Percentiles rank a stretch among this genome's conserved stretches.
These are phyloP conservation scores for Claviceps africana DNA, from an alignment of 2,329 filamentous ascomycete genomes.

Conservation along the genomic window DNA sequence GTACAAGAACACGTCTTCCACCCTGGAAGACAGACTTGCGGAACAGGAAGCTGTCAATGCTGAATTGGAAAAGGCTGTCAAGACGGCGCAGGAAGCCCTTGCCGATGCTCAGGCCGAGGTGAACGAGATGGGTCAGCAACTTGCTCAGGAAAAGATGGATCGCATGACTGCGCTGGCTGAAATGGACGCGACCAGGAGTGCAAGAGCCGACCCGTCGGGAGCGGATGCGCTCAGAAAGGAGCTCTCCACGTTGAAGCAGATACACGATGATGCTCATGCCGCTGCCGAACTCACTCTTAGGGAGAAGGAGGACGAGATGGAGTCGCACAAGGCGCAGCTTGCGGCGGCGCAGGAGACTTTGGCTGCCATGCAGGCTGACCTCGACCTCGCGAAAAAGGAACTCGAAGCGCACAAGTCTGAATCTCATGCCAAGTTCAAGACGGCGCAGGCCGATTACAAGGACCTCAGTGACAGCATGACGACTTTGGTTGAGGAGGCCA, in stretches of 20 bases:
- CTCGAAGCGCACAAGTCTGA: conserved; percentile 38
- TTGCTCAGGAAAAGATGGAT: conserved; percentile 46
- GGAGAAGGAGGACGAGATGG: conserved; percentile 22
- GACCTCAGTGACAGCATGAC: conserved; percentile 51
- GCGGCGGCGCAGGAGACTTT: conserved; percentile 21
- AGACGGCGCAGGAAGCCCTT: conserved; percentile 27
- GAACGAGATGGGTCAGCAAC: conserved; percentile 35
- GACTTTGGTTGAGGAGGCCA: conserved; percentile 43
- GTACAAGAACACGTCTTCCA: conserved; percentile 20
- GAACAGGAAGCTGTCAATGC: conserved; percentile 22
- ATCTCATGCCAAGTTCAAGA: conserved; percentile 38
- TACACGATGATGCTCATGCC: conserved; percentile 30
- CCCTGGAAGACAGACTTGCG: conserved; percentile 22
- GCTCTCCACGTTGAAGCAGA: conserved; percentile 32
- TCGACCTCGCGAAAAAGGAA: conserved; percentile 36
- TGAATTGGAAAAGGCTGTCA: conserved; percentile 22
- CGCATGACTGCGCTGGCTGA: conserved; percentile 46
- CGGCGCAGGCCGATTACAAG: conserved; percentile 44
- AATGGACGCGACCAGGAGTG: conserved; percentile 42
- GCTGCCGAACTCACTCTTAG: conserved; percentile 19
- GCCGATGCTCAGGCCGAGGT: conserved; percentile 33
- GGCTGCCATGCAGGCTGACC: conserved; percentile 23
- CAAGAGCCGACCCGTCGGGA: conserved; percentile 41
- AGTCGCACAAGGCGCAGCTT: conserved; percentile 21
- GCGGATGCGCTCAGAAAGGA: conserved; percentile 37